Evolutionary conservation across 495 filamentous ascomycete species (phyloP).

Genomic region (Podospora appendiculata): DNA sequence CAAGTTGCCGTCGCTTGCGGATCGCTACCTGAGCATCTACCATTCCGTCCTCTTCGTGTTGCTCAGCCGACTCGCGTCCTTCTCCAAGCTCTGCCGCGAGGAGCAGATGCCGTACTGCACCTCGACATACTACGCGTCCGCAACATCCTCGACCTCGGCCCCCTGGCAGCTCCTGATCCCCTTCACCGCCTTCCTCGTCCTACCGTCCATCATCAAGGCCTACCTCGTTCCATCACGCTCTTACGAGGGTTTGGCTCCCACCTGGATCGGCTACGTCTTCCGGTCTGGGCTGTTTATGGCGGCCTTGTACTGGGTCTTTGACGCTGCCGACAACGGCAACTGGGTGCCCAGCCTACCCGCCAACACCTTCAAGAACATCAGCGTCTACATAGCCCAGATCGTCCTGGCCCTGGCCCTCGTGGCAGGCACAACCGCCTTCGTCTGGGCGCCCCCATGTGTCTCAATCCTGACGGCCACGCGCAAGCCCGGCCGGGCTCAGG

Average conservation of each 20-base stretch:
- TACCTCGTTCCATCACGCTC: slow-evolving; percentile 72
- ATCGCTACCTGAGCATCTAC: slow-evolving; percentile 67
- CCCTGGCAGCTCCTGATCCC: slow-evolving; percentile 84
- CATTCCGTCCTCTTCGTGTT: slow-evolving; percentile 79
- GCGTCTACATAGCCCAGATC: slow-evolving; percentile 66
- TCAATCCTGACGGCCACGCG: slow-evolving; percentile 41
- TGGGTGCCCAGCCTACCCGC: slow-evolving; percentile 64
- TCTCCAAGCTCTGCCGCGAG: slow-evolving; percentile 91
- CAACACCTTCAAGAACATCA: slow-evolving; percentile 58
- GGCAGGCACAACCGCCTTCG: slow-evolving; percentile 58
- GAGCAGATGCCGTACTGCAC: slow-evolving; percentile 97
- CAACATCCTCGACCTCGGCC: slow-evolving; percentile 84
- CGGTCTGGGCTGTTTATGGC: slow-evolving; percentile 66
- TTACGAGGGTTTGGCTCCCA: slow-evolving; percentile 72
- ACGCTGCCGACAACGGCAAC: slow-evolving; percentile 81
- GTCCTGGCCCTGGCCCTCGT: slow-evolving; percentile 67
- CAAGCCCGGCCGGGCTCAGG: slow-evolving; percentile 38
- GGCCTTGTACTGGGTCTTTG: slow-evolving; percentile 81
- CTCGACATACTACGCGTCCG: slow-evolving; percentile 91
- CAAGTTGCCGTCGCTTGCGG: slow-evolving; percentile 50
- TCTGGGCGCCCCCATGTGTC: slow-evolving; percentile 69
- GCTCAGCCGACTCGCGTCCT: slow-evolving; percentile 73
- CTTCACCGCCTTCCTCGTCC: slow-evolving; percentile 59
- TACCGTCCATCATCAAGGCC: slow-evolving; percentile 70
- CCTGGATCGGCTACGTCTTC: slow-evolving; percentile 78